phyloP scores from a whole-genome alignment of 176 grass and related monocot species.

The Urochloa ruziziensis region DNA sequence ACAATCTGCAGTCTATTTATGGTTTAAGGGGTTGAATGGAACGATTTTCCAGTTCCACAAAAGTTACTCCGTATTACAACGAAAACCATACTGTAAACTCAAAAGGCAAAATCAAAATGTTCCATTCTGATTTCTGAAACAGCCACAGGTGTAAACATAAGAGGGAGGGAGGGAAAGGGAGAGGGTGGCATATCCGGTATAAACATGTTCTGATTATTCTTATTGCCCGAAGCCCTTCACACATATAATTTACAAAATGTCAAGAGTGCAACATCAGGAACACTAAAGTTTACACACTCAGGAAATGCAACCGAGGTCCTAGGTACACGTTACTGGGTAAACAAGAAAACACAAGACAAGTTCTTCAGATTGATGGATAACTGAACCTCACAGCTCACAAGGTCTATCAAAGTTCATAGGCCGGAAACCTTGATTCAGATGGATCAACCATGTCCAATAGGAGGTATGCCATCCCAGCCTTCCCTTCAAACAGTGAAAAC shows the following conservation, averaged over 20 bases:
- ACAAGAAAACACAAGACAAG: background rate
- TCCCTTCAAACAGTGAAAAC: conserved; percentile 90
- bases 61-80: too few relatives aligned
- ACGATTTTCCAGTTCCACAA: too few relatives aligned
- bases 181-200: background rate
- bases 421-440: conserved; percentile 61
- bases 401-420: conserved; percentile 64
- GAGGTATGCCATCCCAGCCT: conserved; percentile 83
- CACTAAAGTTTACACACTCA: conserved; percentile 18
- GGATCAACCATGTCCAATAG: conserved; percentile 77
- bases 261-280: conserved; percentile 6
- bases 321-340: conserved; percentile 1
- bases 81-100: too few relatives aligned
- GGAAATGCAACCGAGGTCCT: background rate
- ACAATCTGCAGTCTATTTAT: too few relatives aligned
- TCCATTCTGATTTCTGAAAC: too few relatives aligned
- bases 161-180: background rate
- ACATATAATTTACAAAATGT: background rate
- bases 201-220: background rate
- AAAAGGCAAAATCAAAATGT: too few relatives aligned
- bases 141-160: too few relatives aligned
- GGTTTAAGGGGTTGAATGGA: too few relatives aligned
- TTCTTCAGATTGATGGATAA: background rate
- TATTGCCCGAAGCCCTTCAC: background rate
- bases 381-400: background rate